Evolutionary conservation across 2,329 filamentous ascomycete genomes (phyloP).

Genomic region (Diaporthe citri): DNA sequence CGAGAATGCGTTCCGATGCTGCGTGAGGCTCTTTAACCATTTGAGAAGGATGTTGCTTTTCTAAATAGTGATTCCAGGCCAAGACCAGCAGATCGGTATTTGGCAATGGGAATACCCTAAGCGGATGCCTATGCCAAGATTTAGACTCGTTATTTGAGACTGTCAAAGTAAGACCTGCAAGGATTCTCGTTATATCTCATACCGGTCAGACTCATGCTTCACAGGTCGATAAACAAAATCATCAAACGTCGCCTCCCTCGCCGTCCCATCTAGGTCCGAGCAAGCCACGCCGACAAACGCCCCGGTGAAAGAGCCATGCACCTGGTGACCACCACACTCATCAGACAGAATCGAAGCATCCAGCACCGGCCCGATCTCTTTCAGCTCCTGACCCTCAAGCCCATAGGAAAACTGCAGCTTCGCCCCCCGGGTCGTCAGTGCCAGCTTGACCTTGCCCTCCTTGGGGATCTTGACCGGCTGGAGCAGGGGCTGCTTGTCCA

Average conservation of each 20-base stretch:
- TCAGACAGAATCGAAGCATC: conserved; percentile 72
- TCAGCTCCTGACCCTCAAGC: conserved; percentile 57
- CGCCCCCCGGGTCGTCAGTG: conserved; percentile 62
- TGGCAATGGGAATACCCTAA: neutral
- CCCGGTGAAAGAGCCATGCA: conserved; percentile 73
- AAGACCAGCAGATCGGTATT: too few relatives aligned
- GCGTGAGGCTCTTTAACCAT: too few relatives aligned
- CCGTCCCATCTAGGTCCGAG: conserved; percentile 67
- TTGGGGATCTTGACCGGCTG: conserved; percentile 63
- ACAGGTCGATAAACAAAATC: conserved; percentile 65
- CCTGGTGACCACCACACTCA: conserved; percentile 72
- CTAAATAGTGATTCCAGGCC: too few relatives aligned
- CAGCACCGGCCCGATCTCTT: conserved; percentile 65
- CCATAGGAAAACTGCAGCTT: conserved; percentile 70
- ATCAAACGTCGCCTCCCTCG: conserved; percentile 61
- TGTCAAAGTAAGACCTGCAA: neutral
- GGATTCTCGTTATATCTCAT: conserved; percentile 50
- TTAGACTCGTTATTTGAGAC: neutral
- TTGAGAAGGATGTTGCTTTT: too few relatives aligned
- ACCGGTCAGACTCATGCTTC: conserved; percentile 61
- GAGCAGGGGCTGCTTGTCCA: conserved; percentile 55
- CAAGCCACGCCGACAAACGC: conserved; percentile 70
- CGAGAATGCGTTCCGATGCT: too few relatives aligned
- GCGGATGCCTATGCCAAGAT: too few relatives aligned
- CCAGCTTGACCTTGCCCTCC: conserved; percentile 67